phyloP scores from a whole-genome alignment of 2,329 filamentous ascomycete species.

The Aspergillus tubingensis region DNA sequence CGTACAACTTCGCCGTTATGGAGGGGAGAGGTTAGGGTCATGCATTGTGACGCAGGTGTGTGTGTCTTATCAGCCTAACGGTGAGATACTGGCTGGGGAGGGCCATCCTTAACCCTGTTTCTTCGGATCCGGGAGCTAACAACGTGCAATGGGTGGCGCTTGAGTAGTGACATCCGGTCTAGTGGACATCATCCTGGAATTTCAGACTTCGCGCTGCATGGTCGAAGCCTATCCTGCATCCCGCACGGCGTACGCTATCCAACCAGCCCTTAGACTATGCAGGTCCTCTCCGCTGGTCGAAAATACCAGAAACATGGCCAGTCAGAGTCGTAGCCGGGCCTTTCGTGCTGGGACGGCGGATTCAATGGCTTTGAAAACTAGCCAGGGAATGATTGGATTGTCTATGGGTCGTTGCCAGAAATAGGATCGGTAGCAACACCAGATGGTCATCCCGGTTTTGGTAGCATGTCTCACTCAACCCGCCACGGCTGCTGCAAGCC shows the following conservation, averaged over 20 bases:
- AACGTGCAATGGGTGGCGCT: not conserved
- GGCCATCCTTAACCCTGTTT: not conserved
- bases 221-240: slow-evolving; percentile 5
- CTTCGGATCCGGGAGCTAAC: not conserved
- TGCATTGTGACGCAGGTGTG: too few relatives aligned
- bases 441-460: slow-evolving; percentile 8
- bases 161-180: not conserved
- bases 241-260: slow-evolving; percentile 8
- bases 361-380: slow-evolving; percentile 5
- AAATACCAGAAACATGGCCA: slow-evolving; percentile 24
- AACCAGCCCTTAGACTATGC: slow-evolving; percentile 10
- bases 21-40: too few relatives aligned
- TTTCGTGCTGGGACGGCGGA: slow-evolving; percentile 9
- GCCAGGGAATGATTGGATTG: slow-evolving; percentile 9
- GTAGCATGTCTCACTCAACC: slow-evolving; percentile 12
- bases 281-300: slow-evolving; percentile 12
- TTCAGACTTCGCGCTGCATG: slow-evolving; percentile 1
- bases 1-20: too few relatives aligned
- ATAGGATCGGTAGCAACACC: slow-evolving; percentile 9
- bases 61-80: not conserved
- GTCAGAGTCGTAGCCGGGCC: slow-evolving; percentile 11
- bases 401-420: slow-evolving; percentile 11
- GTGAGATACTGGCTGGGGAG: not conserved
- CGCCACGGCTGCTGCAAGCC: slow-evolving; percentile 4
- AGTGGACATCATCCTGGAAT: not conserved